These are phyloP conservation scores for Pythium vanterpoolii DNA, from an alignment of 352 stramenopile genomes.

Conservation along the genomic window DNA sequence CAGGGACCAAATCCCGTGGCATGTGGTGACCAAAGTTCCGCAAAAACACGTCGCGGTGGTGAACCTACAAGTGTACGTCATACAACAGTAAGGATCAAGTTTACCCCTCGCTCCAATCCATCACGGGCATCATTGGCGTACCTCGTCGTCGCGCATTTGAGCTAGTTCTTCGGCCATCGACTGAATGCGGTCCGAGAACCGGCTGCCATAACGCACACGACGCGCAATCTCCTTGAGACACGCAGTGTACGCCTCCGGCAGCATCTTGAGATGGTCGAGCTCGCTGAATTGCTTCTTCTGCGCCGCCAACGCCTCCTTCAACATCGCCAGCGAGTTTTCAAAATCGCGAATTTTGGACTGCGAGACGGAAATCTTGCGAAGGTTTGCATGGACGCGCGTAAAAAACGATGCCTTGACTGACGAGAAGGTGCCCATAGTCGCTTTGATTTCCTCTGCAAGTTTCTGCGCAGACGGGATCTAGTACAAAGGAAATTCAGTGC, in stretches of 20 bases:
- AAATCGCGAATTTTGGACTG: conserved; percentile 90
- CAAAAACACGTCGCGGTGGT: conserved; percentile 74
- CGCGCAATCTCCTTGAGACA: conserved; percentile 80
- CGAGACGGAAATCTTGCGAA: conserved; percentile 71
- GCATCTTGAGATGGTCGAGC: conserved; percentile 78
- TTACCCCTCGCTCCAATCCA: too few species aligned
- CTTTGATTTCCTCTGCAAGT: conserved; percentile 56
- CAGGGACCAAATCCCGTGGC: conserved; percentile 76
- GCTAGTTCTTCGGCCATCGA: conserved; percentile 84
- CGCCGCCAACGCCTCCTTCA: conserved; percentile 63
- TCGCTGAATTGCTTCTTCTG: conserved; percentile 88
- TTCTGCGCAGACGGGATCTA: conserved; percentile 69
- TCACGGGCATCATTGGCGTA: conserved; percentile 13
- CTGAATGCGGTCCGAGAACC: conserved; percentile 80
- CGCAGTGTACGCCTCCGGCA: conserved; percentile 76
- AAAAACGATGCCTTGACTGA: conserved; percentile 52
- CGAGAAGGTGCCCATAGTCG: conserved; percentile 51
- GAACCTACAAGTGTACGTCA: conserved; percentile 31
- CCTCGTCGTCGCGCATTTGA: conserved; percentile 78
- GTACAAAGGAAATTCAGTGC: not conserved
- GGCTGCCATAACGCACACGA: conserved; percentile 60
- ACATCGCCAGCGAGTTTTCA: conserved; percentile 80
- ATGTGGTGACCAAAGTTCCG: conserved; percentile 76
- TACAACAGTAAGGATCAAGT: too few species aligned
- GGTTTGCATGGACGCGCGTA: conserved; percentile 46